Percentiles rank a stretch among this genome's conserved stretches.
phyloP scores from a whole-genome alignment of 768 basidiomycete species.

The Lyophyllum atratum region DNA sequence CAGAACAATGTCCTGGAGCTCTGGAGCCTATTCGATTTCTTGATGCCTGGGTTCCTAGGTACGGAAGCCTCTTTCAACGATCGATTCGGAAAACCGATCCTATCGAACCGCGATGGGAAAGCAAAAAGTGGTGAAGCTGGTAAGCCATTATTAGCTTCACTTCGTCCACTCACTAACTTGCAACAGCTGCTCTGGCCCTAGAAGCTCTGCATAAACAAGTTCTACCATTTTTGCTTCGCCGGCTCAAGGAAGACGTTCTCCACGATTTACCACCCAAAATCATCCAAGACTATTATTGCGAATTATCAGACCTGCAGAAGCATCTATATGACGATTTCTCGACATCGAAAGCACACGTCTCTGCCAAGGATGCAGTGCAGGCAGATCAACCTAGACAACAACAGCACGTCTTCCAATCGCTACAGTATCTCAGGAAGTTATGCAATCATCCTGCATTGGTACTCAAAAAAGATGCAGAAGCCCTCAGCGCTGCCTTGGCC shows the following conservation, averaged over 20 bases:
- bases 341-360: conserved; percentile 67
- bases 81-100: conserved; percentile 92
- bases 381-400: conserved; percentile 47
- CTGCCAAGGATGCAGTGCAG: conserved; percentile 67
- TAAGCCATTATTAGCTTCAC: conserved; percentile 36
- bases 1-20: conserved; percentile 98
- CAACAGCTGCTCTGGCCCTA: conserved; percentile 84
- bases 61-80: conserved; percentile 94
- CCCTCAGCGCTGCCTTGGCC: conserved; percentile 56
- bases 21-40: conserved; percentile 98
- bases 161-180: background rate
- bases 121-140: conserved; percentile 94
- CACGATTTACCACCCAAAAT: conserved; percentile 97
- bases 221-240: conserved; percentile 93
- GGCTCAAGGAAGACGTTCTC: conserved; percentile 96
- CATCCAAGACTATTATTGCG: conserved; percentile 99
- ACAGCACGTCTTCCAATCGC: conserved; percentile 93
- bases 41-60: conserved; percentile 99
- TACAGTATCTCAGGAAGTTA: conserved; percentile 95
- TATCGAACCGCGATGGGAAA: conserved; percentile 94
- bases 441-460: conserved; percentile 97
- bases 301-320: conserved; percentile 93
- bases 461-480: conserved; percentile 70
- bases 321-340: conserved; percentile 93
- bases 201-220: conserved; percentile 99